phyloP scores from a whole-genome alignment of 208 protist species.

The Trichomonas vaginalis region DNA sequence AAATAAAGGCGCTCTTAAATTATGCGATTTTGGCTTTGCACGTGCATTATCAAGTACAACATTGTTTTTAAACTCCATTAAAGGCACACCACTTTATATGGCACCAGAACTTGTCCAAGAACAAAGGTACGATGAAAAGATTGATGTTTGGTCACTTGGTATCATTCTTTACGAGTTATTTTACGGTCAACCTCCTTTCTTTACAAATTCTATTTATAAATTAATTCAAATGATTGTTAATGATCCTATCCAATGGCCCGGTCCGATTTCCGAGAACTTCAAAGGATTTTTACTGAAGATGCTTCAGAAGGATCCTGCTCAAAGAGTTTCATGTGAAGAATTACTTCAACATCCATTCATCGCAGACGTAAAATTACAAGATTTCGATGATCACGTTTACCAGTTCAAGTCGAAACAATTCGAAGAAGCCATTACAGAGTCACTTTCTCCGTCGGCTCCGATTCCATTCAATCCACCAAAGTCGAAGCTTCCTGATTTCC shows the following conservation, averaged over 20 bases:
- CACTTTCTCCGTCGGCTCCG: neutral
- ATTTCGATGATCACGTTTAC: neutral
- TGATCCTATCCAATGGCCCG: neutral
- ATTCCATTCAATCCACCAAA: neutral
- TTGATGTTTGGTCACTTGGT: constrained; percentile 87
- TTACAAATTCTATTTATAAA: constrained; percentile 76
- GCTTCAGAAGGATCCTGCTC: neutral
- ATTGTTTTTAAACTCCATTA: constrained; percentile 76
- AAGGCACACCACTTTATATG: constrained; percentile 72
- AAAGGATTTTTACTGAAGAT: neutral
- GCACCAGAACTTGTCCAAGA: constrained; percentile 65
- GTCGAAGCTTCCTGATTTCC: neutral
- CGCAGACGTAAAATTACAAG: neutral
- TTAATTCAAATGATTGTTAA: constrained; percentile 75
- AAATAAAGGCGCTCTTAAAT: constrained; percentile 51
- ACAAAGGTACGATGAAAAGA: constrained; percentile 38
- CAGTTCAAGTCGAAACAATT: neutral
- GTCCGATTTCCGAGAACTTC: neutral
- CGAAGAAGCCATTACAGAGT: neutral
- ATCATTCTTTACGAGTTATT: constrained; percentile 89
- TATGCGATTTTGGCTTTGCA: constrained; percentile 93
- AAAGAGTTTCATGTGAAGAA: neutral
- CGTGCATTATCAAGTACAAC: constrained; percentile 61
- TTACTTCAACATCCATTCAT: neutral
- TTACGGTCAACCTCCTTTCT: constrained; percentile 78